phyloP scores from a whole-genome alignment of 257 asterid genomes.

The Linaria vulgaris region DNA sequence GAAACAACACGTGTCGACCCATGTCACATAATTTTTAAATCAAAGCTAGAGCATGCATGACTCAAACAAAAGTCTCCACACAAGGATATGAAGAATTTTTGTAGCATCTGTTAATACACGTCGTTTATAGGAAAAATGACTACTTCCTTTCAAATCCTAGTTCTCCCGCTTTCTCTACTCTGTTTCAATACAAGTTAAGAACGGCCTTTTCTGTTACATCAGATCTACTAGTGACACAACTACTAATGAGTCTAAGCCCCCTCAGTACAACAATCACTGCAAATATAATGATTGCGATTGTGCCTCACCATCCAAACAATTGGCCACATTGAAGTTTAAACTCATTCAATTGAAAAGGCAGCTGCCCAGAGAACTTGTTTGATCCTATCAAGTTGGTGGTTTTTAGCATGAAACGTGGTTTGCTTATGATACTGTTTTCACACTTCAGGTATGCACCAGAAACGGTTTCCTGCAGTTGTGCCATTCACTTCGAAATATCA shows the following conservation, averaged over 20 bases:
- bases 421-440: not conserved
- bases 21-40: not conserved
- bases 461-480: not conserved
- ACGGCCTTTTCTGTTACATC: not conserved
- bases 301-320: not conserved
- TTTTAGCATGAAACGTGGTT: not conserved
- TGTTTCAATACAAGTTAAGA: not conserved
- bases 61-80: not conserved
- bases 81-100: constrained; percentile 12
- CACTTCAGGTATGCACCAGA: not conserved
- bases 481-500: too few species aligned
- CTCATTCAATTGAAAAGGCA: not conserved
- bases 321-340: not conserved
- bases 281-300: not conserved
- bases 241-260: not conserved
- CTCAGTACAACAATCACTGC: not conserved
- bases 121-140: constrained; percentile 1
- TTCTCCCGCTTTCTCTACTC: constrained; percentile 12
- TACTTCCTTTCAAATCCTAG: not conserved
- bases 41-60: constrained; percentile 7
- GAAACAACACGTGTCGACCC: constrained; percentile 24
- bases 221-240: not conserved
- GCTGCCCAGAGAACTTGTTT: not conserved
- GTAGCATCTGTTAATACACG: not conserved
- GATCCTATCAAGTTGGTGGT: not conserved